Evolutionary conservation across 768 basidiomycete species (phyloP).

Genomic region (Naganishia vishniacii): DNA sequence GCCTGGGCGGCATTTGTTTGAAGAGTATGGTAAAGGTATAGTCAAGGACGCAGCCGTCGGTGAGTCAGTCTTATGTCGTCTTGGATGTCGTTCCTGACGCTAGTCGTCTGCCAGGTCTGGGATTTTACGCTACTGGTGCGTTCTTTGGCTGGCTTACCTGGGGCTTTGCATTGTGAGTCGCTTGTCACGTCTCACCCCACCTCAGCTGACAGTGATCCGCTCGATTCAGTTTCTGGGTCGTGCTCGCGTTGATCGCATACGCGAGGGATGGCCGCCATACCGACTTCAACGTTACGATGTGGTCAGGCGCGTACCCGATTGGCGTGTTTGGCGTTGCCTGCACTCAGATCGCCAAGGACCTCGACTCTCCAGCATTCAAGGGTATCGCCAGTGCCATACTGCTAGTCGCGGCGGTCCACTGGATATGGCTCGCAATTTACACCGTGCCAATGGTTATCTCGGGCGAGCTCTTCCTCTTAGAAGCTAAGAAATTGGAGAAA

Average conservation of each 20-base stretch:
- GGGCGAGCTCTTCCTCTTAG: conserved; percentile 28
- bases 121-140: conserved; percentile 28
- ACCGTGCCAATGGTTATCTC: conserved; percentile 29
- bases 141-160: conserved; percentile 23
- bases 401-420: conserved; percentile 24
- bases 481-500: conserved; percentile 19
- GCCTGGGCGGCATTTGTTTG: conserved; percentile 27
- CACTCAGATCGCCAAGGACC: conserved; percentile 28
- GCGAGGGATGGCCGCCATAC: conserved; percentile 24
- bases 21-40: conserved; percentile 25
- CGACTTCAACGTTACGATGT: conserved; percentile 30
- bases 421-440: conserved; percentile 28
- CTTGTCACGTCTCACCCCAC: neutral
- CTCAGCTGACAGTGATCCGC: neutral
- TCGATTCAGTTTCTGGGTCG: conserved; percentile 29
- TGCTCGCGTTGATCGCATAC: conserved; percentile 28
- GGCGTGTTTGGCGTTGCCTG: conserved; percentile 27
- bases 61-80: neutral
- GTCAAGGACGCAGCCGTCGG: conserved; percentile 4
- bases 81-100: too few species aligned
- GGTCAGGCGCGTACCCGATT: conserved; percentile 30
- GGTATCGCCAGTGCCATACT: conserved; percentile 26
- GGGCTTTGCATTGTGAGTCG: conserved; percentile 30
- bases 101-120: conserved; percentile 18
- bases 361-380: conserved; percentile 30